These are phyloP conservation scores for Colletotrichum sp. DNA, from an alignment of 2,329 filamentous ascomycete genomes.

Conservation along the genomic window DNA sequence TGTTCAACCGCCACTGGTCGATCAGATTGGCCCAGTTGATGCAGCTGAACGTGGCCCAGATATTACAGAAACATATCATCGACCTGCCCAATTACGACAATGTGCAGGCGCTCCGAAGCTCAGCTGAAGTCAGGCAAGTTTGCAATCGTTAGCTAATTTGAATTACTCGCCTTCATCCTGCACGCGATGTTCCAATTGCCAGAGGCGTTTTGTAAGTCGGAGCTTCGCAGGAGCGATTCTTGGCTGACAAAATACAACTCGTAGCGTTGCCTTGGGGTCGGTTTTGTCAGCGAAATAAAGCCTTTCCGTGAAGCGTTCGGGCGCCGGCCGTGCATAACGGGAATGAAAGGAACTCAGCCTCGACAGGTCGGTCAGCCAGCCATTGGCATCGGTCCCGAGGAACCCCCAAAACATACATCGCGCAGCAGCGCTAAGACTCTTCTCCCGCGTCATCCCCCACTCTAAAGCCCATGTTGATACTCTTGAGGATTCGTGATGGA, in stretches of 20 bases:
- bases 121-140: constrained; percentile 1
- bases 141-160: background rate
- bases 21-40: background rate
- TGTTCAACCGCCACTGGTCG: background rate
- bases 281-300: background rate
- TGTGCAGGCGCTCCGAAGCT: background rate
- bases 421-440: constrained; percentile 10
- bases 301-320: background rate
- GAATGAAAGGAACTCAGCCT: constrained; percentile 4
- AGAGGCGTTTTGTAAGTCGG: background rate
- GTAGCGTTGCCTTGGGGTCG: background rate
- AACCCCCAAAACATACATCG: background rate
- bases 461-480: background rate
- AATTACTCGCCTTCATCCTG: background rate
- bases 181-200: background rate
- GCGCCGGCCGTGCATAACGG: constrained; percentile 1
- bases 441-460: constrained; percentile 2
- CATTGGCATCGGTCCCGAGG: constrained; percentile 12
- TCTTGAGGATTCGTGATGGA: constrained; percentile 4
- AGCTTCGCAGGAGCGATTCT: background rate
- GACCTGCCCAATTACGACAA: background rate
- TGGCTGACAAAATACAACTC: background rate
- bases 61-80: background rate
- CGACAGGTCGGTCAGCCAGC: background rate
- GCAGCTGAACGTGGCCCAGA: background rate